phyloP scores from a whole-genome alignment of 2,329 filamentous ascomycete species.

The Botryotinia globosa region DNA sequence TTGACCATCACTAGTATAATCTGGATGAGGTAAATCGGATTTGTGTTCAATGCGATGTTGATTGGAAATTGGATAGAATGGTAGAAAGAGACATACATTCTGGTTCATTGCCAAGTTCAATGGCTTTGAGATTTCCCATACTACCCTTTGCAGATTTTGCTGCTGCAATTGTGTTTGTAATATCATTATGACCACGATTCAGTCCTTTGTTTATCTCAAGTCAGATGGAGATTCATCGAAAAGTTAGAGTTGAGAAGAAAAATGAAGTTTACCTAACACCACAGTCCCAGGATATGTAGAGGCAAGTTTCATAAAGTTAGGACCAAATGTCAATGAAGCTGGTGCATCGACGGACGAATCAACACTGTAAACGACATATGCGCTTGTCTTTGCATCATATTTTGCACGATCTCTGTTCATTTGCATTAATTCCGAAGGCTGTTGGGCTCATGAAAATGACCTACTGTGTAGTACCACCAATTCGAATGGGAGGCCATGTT shows the following conservation, averaged over 20 bases:
- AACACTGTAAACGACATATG: conserved; percentile 52
- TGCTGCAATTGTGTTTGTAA: conserved; percentile 53
- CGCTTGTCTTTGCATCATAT: conserved; percentile 46
- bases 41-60: not conserved
- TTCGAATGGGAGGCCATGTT: conserved; percentile 52
- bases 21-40: conserved; percentile 25
- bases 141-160: conserved; percentile 45
- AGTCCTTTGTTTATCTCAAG: conserved; percentile 39
- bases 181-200: conserved; percentile 52
- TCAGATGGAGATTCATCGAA: not conserved
- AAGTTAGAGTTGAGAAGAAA: not conserved
- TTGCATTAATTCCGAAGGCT: not conserved
- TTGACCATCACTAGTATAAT: conserved; percentile 38
- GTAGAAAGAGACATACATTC: conserved; percentile 45
- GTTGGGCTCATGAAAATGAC: conserved; percentile 9
- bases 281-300: conserved; percentile 49
- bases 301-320: conserved; percentile 51
- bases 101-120: conserved; percentile 58
- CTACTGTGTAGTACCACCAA: conserved; percentile 57
- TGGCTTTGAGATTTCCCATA: conserved; percentile 51
- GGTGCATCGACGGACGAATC: conserved; percentile 48
- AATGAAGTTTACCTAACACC: conserved; percentile 41
- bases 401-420: conserved; percentile 47
- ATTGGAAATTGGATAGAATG: not conserved
- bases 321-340: conserved; percentile 49